phyloP scores from a whole-genome alignment of 257 asterid genomes.

The Scutellaria minor region DNA sequence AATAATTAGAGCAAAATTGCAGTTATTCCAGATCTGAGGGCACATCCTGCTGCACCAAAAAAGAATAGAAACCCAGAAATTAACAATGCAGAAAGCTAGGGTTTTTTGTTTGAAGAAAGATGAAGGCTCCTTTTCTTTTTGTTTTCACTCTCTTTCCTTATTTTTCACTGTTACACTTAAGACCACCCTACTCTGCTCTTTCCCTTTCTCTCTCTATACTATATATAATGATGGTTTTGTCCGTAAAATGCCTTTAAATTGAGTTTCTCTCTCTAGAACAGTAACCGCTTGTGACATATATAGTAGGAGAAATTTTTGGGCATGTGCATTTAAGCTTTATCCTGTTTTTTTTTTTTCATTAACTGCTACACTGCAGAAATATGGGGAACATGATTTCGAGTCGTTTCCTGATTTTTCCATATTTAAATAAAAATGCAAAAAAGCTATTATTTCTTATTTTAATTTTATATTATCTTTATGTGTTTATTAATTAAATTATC shows the following conservation, averaged over 20 bases:
- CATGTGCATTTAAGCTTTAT: conserved; percentile 9
- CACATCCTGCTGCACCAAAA: conserved; percentile 34
- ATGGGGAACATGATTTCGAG: conserved; percentile 22
- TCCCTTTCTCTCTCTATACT: conserved; percentile 23
- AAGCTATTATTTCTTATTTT: too few relatives aligned
- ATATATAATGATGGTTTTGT: conserved; percentile 14
- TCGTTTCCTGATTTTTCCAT: background rate
- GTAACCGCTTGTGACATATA: conserved; percentile 24
- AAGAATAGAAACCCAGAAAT: conserved; percentile 30
- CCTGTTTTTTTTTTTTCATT: background rate
- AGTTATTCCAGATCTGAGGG: conserved; percentile 48
- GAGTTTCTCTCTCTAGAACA: conserved; percentile 33
- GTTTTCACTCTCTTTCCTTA: conserved; percentile 24
- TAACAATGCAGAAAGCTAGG: conserved; percentile 51
- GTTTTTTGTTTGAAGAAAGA: conserved; percentile 38
- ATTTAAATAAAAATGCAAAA: too few relatives aligned
- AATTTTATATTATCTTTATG: too few relatives aligned
- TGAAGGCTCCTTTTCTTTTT: conserved; percentile 24
- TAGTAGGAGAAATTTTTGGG: conserved; percentile 16
- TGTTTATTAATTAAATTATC: too few relatives aligned
- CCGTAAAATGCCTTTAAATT: conserved; percentile 5
- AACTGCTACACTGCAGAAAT: background rate
- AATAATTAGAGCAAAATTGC: conserved; percentile 8
- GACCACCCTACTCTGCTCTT: conserved; percentile 27
- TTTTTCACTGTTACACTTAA: conserved; percentile 23